Percentiles rank a stretch among this genome's conserved stretches.
phyloP scores from a whole-genome alignment of 1,139 yeast genomes.

The Yamadazyma buinensis region DNA sequence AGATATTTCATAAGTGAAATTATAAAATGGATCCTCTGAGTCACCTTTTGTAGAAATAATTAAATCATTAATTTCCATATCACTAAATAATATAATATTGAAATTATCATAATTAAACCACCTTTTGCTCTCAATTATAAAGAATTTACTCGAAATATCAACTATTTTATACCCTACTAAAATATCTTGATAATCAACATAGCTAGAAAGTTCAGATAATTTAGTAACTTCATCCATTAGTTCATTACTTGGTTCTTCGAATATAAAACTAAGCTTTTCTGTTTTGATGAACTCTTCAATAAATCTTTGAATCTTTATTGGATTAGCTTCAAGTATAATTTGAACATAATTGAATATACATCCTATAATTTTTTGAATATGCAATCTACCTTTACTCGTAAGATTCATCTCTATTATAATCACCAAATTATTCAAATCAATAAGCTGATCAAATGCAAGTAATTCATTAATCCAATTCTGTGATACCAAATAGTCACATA shows the following conservation, averaged over 20 bases:
- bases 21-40: conserved; percentile 15
- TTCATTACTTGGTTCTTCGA: conserved; percentile 7
- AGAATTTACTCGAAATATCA: conserved; percentile 3
- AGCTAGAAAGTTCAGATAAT: conserved; percentile 9
- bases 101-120: conserved; percentile 10
- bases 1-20: conserved; percentile 16
- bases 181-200: conserved; percentile 7
- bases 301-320: conserved; percentile 22
- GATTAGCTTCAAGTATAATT: neutral
- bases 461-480: conserved; percentile 28
- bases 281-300: conserved; percentile 10
- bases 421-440: conserved; percentile 29
- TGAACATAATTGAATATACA: conserved; percentile 20
- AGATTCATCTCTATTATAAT: conserved; percentile 45
- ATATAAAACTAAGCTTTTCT: conserved; percentile 10
- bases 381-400: conserved; percentile 35
- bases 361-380: conserved; percentile 6
- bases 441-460: conserved; percentile 35
- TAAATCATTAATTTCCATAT: neutral
- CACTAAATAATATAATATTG: conserved; percentile 9
- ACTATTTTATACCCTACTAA: conserved; percentile 11
- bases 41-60: neutral
- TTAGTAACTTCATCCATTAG: conserved; percentile 9
- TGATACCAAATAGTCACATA: conserved; percentile 27
- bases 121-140: conserved; percentile 7